Evolutionary conservation across 495 filamentous ascomycete genomes (phyloP), one percentile per base, ranked within the genome.

Genomic region (Pyrenopolyporus hunteri): DNA sequence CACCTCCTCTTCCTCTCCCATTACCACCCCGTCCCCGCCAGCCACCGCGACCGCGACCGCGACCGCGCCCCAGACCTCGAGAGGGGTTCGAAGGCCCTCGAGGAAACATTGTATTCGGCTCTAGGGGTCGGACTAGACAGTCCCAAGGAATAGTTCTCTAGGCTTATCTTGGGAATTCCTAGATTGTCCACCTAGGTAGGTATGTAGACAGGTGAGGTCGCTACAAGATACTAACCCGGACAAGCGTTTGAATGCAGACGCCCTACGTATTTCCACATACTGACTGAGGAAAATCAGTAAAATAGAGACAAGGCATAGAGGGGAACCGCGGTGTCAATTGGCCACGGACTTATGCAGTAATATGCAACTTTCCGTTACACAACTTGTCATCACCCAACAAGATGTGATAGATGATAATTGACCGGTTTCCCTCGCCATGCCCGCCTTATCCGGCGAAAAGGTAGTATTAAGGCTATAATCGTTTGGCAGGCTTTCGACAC

Each of bases 311-410:
- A 35, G n/a, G 45, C 29, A 35, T 31, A 48, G 8, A 19, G 11
- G n/a, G 10, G 19, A 6, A 25, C 33, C 23, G 6, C 3, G 1
- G 11, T 13, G 10, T 22, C 37, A 9, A 45, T 59, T 43, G 31
- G 20, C 3, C 11, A 36, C 29, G 20, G 39, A 28, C 20, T 31
- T 20, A 29, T 59, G 20, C 56, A 22, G 23, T 23, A 4, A 23
- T 22, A 51, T 39, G 47, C 39, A 23, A 22, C 20, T 45, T 52
- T 23, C 56, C 31, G 56, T 52, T 20, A 19, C 47, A 51, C 52
- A n/a, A 39, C 29, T 22, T 4, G 13, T 8, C 6, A 44, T 23
- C 19, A 16, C 31, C 39, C 13, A 29, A 10, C 6, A 26, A 26
- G 16, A 28, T 11, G 6, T 16, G 32, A 19, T 16, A 33, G 33